Evolutionary conservation across 768 basidiomycete species (phyloP).

Genomic region (Tephrocybe sp.): DNA sequence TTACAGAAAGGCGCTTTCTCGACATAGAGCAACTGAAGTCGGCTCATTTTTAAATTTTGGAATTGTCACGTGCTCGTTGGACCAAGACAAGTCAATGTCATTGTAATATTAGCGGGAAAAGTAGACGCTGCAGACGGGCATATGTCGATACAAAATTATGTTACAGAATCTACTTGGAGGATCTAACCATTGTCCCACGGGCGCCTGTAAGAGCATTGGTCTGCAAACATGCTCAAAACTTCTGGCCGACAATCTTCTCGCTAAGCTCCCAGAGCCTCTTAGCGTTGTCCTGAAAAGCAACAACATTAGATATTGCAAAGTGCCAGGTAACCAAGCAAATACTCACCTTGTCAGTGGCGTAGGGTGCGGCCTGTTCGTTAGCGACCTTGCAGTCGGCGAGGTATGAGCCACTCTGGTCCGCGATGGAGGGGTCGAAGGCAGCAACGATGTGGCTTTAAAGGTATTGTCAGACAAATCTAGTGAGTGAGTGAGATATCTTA

Average conservation of each 20-base stretch:
- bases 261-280: conserved; percentile 15
- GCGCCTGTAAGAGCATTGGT: no score
- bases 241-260: conserved; percentile 13
- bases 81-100: no score
- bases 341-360: conserved; percentile 8
- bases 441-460: conserved; percentile 5
- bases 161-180: background rate
- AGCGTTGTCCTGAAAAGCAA: conserved; percentile 5
- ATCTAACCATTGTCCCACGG: background rate
- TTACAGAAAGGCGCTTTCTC: no score
- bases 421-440: conserved; percentile 8
- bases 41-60: no score
- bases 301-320: background rate
- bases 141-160: background rate
- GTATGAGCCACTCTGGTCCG: conserved; percentile 10
- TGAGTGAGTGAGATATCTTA: background rate
- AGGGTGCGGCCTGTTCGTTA: conserved; percentile 7
- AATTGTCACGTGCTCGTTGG: no score
- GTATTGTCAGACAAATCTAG: background rate
- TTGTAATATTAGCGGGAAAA: no score
- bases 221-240: conserved; percentile 1
- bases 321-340: background rate
- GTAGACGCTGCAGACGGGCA: no score
- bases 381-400: conserved; percentile 7
- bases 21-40: no score